A percentile compares a stretch with the other conserved stretches of the same genome.
Conservation (phyloP, 768 basidiomycete genomes). For the Phylloporus sp. region DNA sequence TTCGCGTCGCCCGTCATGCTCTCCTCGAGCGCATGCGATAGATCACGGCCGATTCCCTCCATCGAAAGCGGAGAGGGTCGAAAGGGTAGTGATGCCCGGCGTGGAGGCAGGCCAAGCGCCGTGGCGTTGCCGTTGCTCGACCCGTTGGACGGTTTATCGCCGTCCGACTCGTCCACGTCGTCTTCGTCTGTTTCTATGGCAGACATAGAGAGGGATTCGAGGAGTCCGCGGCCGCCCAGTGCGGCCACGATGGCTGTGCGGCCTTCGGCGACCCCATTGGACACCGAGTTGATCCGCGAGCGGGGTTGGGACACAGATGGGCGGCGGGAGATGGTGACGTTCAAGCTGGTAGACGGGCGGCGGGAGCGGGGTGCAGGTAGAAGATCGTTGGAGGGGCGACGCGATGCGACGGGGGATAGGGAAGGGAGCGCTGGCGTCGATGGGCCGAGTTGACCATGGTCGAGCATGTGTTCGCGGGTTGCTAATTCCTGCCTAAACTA, state of each 20-base stretch:
- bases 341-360: slow-evolving; percentile 21
- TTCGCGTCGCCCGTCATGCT: slow-evolving; percentile 1
- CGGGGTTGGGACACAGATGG: slow-evolving; percentile 24
- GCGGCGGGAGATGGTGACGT: slow-evolving; percentile 29
- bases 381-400: slow-evolving; percentile 34
- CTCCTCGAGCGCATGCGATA: slow-evolving; percentile 29
- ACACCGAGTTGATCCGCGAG: slow-evolving; percentile 20
- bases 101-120: slow-evolving; percentile 1
- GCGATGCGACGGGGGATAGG: slow-evolving; percentile 44
- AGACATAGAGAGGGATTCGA: slow-evolving; percentile 46
- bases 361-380: slow-evolving; percentile 14
- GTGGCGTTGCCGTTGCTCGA: not conserved
- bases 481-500: slow-evolving; percentile 66
- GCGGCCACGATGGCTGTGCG: slow-evolving; percentile 20
- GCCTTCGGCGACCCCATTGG: slow-evolving; percentile 14
- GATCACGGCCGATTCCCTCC: slow-evolving; percentile 30
- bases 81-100: slow-evolving; percentile 4
- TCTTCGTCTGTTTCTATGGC: slow-evolving; percentile 51
- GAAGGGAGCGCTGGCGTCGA: slow-evolving; percentile 49
- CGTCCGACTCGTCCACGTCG: slow-evolving; percentile 27
- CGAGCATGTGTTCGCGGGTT: slow-evolving; percentile 88
- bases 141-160: slow-evolving; percentile 8
- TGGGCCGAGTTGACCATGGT: slow-evolving; percentile 76
- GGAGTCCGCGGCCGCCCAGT: slow-evolving; percentile 29
- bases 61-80: slow-evolving; percentile 25